Evolutionary conservation across 2,329 filamentous ascomycete species (phyloP), one percentile per base, ranked within the genome.

Genomic region (Endoconidiophora polonica): DNA sequence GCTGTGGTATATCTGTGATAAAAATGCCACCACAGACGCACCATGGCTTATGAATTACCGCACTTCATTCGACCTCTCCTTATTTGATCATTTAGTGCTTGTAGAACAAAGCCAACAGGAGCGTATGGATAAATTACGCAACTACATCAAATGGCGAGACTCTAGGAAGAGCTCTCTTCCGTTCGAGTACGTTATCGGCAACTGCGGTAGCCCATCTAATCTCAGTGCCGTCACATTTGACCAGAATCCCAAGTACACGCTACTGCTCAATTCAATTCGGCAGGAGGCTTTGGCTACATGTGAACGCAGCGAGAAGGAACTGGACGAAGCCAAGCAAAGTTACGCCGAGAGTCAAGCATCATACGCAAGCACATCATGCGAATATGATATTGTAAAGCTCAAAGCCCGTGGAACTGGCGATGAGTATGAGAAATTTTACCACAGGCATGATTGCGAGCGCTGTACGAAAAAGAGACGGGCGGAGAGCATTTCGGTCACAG

Each of bases 31-130:
- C 12, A 20, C 29, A 3, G 5, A 48, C 2, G 10, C 14, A 18
- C 46, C 46, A 5, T 10, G 16, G 18, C 20, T 48, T 10, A 18
- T 18, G 6, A 7, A 43, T 7, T 48, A 48, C 7, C 9, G 22
- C 23, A 22, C 38, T 12, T 48, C 46, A 20, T 48, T 48, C 9
- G 26, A 33, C 18, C 14, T 33, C 9, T 20, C 33, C 3, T 48
- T 72, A 0, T 63, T 74, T 2, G 60, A 70, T 22, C 64, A 60
- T 1, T 61, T 80, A 0, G 50, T 72, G 0, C 59, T 80, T 0
- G 66, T 67, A 0, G 60, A 61, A 0, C 61, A 59, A 22, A 42
- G 37, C 0, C 68, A 78, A 12, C 65, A 77, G 65, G 44, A 63
- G 29, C 63, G 72, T 16, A 58, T 79, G 0, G 10, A 41, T 5